Percentiles rank a stretch among this genome's conserved stretches.
phyloP scores from a whole-genome alignment of 345 rosid genomes.

The Euclidium syriacum region DNA sequence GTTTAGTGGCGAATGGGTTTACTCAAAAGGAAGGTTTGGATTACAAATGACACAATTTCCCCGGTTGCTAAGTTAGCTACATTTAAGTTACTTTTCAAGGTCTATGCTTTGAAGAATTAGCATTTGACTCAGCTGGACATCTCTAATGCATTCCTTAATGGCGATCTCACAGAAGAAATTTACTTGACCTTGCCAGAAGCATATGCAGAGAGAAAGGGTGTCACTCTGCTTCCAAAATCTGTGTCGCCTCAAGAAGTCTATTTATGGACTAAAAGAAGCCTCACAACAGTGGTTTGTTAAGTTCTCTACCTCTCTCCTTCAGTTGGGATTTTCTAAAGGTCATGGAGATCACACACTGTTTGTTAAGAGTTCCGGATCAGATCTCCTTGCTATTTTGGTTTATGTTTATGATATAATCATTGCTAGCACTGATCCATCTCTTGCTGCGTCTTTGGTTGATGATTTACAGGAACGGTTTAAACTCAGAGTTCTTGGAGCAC shows the following conservation, averaged over 20 bases:
- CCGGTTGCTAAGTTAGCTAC: not conserved
- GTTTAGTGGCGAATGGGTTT: no score
- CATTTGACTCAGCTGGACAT: not conserved
- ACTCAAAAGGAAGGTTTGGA: no score
- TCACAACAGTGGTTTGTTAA: not conserved
- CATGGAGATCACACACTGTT: not conserved
- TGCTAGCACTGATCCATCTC: not conserved
- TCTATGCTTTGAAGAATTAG: not conserved
- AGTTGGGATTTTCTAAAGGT: not conserved
- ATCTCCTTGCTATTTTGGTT: not conserved
- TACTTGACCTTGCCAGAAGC: not conserved
- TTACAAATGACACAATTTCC: not conserved
- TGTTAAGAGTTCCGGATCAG: not conserved
- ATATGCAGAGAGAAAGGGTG: not conserved
- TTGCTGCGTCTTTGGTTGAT: no score
- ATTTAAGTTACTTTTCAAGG: not conserved
- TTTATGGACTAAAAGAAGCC: not conserved
- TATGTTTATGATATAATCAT: not conserved
- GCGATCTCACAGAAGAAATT: not conserved
- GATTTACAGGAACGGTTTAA: no score
- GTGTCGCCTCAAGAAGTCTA: not conserved
- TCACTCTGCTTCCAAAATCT: fast-evolving
- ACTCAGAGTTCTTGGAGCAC: no score
- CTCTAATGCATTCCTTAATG: not conserved
- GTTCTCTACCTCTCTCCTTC: not conserved